Percentiles rank a stretch among this genome's conserved stretches.
Evolutionary conservation across 305 asterid species (phyloP).

Genomic region (Plantago coronopus): DNA sequence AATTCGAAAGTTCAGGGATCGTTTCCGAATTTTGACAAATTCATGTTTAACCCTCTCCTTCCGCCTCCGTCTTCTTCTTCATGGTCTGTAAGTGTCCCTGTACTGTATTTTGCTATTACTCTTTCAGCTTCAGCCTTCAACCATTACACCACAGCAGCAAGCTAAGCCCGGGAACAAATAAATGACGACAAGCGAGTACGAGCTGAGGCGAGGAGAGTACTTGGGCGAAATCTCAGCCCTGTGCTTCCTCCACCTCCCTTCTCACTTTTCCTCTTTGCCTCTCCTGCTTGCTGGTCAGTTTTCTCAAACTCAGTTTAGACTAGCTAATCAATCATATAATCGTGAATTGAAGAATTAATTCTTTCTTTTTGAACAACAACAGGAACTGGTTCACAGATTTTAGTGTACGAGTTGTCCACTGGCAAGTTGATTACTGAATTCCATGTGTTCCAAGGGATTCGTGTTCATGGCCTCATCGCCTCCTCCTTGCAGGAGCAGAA

Average conservation of each 20-base stretch:
- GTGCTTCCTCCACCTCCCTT: conserved; percentile 71
- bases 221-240: conserved; percentile 93
- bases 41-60: no score
- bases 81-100: no score
- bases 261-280: conserved; percentile 47
- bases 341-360: background rate
- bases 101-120: background rate
- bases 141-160: no score
- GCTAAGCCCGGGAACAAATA: conserved; percentile 6
- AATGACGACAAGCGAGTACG: conserved; percentile 23
- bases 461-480: conserved; percentile 79
- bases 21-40: no score
- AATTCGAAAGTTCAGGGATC: no score
- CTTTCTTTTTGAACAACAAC: conserved; percentile 1
- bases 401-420: conserved; percentile 49
- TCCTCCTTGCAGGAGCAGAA: conserved; percentile 22
- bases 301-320: background rate
- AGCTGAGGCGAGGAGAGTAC: conserved; percentile 59
- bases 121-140: no score
- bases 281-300: conserved; percentile 70
- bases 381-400: conserved; percentile 90
- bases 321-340: no score
- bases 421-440: conserved; percentile 47
- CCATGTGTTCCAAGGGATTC: conserved; percentile 78
- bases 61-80: no score